Percentiles rank a stretch among this genome's conserved stretches.
These are phyloP conservation scores for Colletotrichum chlorophyti DNA, from an alignment of 2,329 filamentous ascomycete species.

Conservation along the genomic window DNA sequence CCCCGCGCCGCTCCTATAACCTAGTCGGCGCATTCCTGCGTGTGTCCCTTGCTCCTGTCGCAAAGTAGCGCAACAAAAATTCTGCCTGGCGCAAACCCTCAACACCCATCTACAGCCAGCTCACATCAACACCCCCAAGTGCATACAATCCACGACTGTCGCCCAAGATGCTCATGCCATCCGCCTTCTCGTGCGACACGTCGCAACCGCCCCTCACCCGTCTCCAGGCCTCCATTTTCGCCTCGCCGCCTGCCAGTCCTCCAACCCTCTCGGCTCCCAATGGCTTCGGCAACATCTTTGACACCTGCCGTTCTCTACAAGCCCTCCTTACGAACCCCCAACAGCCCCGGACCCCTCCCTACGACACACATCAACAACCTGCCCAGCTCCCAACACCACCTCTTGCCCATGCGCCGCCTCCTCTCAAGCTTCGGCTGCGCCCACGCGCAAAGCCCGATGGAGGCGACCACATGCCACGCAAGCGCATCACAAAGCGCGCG, in stretches of 20 bases:
- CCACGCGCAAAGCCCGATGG: conserved; percentile 45
- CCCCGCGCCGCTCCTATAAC: not conserved
- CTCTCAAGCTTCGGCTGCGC: conserved; percentile 63
- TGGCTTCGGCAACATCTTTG: conserved; percentile 62
- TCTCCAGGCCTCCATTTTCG: conserved; percentile 57
- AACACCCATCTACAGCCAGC: not conserved
- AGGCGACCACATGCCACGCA: conserved; percentile 42
- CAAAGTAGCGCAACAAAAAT: conserved; percentile 22
- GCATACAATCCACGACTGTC: not conserved
- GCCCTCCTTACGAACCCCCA: conserved; percentile 57
- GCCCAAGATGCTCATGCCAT: conserved; percentile 63
- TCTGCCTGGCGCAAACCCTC: conserved; percentile 20
- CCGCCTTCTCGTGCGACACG: conserved; percentile 63
- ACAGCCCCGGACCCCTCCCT: conserved; percentile 34
- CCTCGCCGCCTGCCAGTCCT: conserved; percentile 66
- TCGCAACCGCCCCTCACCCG: conserved; percentile 53
- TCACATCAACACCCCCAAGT: not conserved
- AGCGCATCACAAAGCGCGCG: conserved; percentile 60
- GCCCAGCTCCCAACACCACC: conserved; percentile 62
- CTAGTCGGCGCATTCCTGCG: conserved; percentile 21
- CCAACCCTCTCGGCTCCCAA: conserved; percentile 52
- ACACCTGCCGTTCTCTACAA: conserved; percentile 67
- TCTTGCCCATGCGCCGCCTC: conserved; percentile 55
- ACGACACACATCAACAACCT: conserved; percentile 40
- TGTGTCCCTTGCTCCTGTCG: conserved; percentile 10